These are phyloP conservation scores for Arthrobotrys sphaeroides DNA, from an alignment of 2,329 filamentous ascomycete species.

Conservation along the genomic window DNA sequence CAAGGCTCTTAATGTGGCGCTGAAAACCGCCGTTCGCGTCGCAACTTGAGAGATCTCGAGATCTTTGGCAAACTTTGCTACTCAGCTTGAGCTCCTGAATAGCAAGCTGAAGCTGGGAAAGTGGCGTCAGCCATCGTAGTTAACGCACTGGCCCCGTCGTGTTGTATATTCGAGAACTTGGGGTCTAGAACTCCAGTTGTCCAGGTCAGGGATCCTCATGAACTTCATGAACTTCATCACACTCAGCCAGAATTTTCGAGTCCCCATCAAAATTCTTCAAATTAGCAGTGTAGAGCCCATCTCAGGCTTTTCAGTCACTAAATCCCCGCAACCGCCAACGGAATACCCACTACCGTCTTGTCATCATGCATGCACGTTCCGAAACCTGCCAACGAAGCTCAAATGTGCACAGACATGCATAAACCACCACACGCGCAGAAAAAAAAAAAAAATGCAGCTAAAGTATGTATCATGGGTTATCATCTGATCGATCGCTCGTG, in stretches of 20 bases:
- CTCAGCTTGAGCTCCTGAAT: not conserved
- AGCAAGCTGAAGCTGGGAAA: not conserved
- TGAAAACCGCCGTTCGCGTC: not conserved
- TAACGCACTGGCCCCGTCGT: constrained; percentile 15
- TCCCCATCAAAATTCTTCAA: not conserved
- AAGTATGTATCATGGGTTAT: constrained; percentile 20
- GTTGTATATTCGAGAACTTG: constrained; percentile 5
- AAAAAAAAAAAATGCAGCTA: constrained; percentile 19
- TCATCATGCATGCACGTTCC: constrained; percentile 21
- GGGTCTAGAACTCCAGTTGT: not conserved
- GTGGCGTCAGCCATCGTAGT: not conserved
- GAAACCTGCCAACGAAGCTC: constrained; percentile 13
- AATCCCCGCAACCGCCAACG: constrained; percentile 12
- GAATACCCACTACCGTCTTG: constrained; percentile 10
- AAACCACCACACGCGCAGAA: not conserved
- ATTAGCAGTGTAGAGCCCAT: not conserved
- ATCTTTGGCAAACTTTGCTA: not conserved
- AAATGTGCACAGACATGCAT: constrained; percentile 16
- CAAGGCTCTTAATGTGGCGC: not conserved
- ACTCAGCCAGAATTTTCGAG: not conserved
- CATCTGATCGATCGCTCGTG: constrained; percentile 12
- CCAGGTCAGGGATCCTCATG: not conserved
- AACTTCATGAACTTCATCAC: not conserved
- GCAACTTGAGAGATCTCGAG: not conserved
- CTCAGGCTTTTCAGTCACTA: constrained; percentile 2